phyloP scores from a whole-genome alignment of 306 rosid species.

The Dalbergia oliveri region DNA sequence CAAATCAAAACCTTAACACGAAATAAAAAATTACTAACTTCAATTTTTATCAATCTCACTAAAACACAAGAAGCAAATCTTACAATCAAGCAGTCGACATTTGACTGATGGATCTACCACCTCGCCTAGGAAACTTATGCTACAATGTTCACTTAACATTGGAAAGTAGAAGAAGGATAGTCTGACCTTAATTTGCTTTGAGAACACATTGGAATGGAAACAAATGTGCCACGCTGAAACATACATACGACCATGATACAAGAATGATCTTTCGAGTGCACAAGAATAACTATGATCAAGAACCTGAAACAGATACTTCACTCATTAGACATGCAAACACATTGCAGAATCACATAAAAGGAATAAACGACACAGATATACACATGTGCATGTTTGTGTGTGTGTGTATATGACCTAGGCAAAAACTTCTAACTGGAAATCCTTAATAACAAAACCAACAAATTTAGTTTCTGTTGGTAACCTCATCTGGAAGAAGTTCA shows the following conservation, averaged over 20 bases:
- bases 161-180: conserved; percentile 21
- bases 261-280: conserved; percentile 99
- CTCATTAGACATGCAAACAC: conserved; percentile 50
- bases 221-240: conserved; percentile 95
- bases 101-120: conserved; percentile 30
- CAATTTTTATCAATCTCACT: conserved; percentile 5
- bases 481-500: conserved; percentile 87
- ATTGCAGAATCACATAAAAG: conserved; percentile 11
- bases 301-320: conserved; percentile 68
- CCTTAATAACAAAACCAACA: conserved; percentile 26
- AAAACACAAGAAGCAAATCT: conserved; percentile 10
- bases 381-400: conserved; percentile 4
- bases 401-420: neutral
- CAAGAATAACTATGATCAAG: conserved; percentile 95
- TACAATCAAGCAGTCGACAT: conserved; percentile 19
- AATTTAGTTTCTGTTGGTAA: conserved; percentile 51
- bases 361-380: conserved; percentile 17
- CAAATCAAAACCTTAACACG: conserved; percentile 16
- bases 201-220: conserved; percentile 96
- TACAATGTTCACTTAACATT: conserved; percentile 34
- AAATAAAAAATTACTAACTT: conserved; percentile 14
- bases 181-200: conserved; percentile 98
- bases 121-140: conserved; percentile 16
- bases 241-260: conserved; percentile 99
- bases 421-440: conserved; percentile 18